phyloP scores from a whole-genome alignment of 2,329 filamentous ascomycete genomes.

The Thielaviopsis punctulata region DNA sequence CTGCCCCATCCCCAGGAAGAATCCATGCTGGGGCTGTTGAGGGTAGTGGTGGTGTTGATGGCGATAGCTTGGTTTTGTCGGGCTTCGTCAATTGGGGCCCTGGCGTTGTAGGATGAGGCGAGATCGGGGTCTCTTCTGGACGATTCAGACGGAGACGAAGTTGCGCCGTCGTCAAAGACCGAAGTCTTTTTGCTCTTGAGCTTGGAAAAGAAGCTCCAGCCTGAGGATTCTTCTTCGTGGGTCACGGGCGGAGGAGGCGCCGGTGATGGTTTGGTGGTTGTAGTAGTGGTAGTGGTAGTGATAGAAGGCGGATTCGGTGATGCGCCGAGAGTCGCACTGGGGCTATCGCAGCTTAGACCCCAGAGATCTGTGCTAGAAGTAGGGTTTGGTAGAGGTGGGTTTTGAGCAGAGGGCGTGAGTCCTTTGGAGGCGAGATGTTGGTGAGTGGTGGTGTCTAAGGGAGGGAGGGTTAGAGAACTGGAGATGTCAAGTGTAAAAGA shows the following conservation, averaged over 20 bases:
- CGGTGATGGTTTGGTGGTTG: neutral
- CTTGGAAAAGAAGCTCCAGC: slow-evolving; percentile 7
- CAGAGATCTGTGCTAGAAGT: slow-evolving; percentile 16
- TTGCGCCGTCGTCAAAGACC: slow-evolving; percentile 4
- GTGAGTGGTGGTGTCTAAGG: neutral
- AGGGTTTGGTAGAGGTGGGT: too few relatives aligned
- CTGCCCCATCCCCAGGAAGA: slow-evolving; percentile 5
- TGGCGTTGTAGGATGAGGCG: slow-evolving; percentile 7
- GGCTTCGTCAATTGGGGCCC: slow-evolving; percentile 5
- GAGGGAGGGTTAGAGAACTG: neutral
- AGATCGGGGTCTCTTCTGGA: slow-evolving; percentile 5
- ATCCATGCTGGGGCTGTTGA: neutral
- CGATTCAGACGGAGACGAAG: slow-evolving; percentile 5
- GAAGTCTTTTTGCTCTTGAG: slow-evolving; percentile 5
- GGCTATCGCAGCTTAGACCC: neutral
- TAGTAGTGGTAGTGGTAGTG: neutral
- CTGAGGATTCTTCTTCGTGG: slow-evolving; percentile 1
- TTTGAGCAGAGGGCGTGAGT: too few relatives aligned
- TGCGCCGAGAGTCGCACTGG: neutral
- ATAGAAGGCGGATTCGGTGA: slow-evolving; percentile 3
- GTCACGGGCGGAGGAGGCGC: slow-evolving; percentile 3
- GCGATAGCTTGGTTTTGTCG: neutral
- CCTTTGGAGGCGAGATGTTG: neutral
- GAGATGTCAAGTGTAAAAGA: neutral
- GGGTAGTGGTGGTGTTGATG: neutral